A percentile compares a stretch with the other conserved stretches of the same genome.
These are phyloP conservation scores for Penicillium sp. DNA, from an alignment of 2,329 filamentous ascomycete genomes.

Conservation along the genomic window DNA sequence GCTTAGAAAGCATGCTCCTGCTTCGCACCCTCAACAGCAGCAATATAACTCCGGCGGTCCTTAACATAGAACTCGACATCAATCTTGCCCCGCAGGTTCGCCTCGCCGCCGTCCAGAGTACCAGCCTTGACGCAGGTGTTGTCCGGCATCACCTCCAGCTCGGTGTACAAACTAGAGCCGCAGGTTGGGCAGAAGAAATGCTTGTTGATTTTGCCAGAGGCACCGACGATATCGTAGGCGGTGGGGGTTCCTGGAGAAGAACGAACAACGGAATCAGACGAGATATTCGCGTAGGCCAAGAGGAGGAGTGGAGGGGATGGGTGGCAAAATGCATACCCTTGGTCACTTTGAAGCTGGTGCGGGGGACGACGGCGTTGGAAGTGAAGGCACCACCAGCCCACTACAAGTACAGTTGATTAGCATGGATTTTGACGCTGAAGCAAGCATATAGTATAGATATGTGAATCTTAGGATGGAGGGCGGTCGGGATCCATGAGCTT, in stretches of 20 bases:
- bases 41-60: conserved; percentile 51
- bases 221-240: conserved; percentile 51
- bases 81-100: conserved; percentile 47
- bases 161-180: conserved; percentile 55
- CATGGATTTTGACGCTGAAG: not conserved
- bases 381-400: conserved; percentile 59
- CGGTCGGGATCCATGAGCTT: not conserved
- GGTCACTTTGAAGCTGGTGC: conserved; percentile 51
- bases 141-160: conserved; percentile 57
- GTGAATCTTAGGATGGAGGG: not conserved
- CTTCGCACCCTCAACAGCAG: conserved; percentile 48
- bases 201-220: conserved; percentile 57
- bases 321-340: conserved; percentile 38
- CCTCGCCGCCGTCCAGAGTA: conserved; percentile 52
- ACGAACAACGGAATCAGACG: not conserved
- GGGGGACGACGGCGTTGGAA: conserved; percentile 56
- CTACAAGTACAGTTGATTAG: conserved; percentile 21
- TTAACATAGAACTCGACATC: conserved; percentile 57
- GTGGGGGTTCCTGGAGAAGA: conserved; percentile 47
- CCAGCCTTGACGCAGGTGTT: conserved; percentile 56
- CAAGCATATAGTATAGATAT: not conserved
- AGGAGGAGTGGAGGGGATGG: not conserved
- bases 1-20: conserved; percentile 44
- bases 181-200: conserved; percentile 59
- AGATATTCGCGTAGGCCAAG: not conserved